Evolutionary conservation across 2,329 filamentous ascomycete genomes (phyloP), one percentile per base, ranked within the genome.

Genomic region (Colletotrichum acutatum): DNA sequence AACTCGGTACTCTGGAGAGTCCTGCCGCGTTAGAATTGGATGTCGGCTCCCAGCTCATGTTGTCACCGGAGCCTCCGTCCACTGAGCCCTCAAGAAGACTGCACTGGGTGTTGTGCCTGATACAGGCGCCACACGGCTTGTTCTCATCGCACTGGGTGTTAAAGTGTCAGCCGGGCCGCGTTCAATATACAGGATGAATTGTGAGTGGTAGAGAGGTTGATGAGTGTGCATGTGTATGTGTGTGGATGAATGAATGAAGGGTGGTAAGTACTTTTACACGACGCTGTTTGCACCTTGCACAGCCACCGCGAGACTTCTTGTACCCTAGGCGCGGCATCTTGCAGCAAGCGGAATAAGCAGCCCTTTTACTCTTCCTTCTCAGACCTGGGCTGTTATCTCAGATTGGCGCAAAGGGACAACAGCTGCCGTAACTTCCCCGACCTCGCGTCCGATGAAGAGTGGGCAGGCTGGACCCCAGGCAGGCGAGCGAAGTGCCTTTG

Each of bases 71-170:
- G 24, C 68, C 64, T 14, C 53, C 65, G 19, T 72, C 69, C 22
- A 68, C 64, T 5, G 75, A 72, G 8, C 53, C 66, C 53, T 70
- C 66, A 34, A 74, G 58, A 26, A 80, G 79, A 69, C 81, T 80
- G 73, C 82, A 84, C 16, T 78, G 71, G 5, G 83, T 76, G 22
- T 78, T 77, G 71, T 84, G 82, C 60, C 81, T 79, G 24, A 79
- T 73, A 65, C 83, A 84, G 6, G 82, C 82, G 24, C 74, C 77
- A 71, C 83, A 84, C 4, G 83, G 83, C n/a, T 76, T 77, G 6
- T 77, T 78, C 74, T 84, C 83, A 64, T 84, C 81, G 72, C 83
- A 84, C 83, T 84, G 64, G 9, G 61, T 62, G 53, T 12, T 58
- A 11, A 32, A 34, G 62, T 54, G 66, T 68, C 65, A 72, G 69